These are phyloP conservation scores for Vanrija pseudolonga DNA, from an alignment of 1,284 basidiomycete genomes.

Conservation along the genomic window DNA sequence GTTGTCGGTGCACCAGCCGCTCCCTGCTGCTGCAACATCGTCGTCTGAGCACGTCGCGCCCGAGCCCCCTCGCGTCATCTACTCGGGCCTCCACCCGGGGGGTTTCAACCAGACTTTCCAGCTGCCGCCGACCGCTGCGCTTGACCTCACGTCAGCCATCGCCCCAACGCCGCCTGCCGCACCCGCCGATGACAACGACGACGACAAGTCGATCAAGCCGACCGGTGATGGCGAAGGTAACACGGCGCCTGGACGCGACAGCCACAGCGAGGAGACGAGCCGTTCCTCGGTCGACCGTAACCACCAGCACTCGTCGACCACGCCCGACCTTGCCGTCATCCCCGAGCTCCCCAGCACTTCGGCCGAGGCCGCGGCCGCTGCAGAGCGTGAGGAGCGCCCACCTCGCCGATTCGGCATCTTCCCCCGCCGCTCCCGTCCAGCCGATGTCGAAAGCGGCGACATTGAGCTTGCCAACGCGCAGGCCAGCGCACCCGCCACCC, in stretches of 20 bases:
- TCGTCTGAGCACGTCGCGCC: slow-evolving; percentile 42
- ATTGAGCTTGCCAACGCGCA: slow-evolving; percentile 40
- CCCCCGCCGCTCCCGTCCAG: slow-evolving; percentile 23
- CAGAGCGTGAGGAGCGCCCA: neutral
- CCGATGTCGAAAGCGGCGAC: slow-evolving; percentile 36
- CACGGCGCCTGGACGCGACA: neutral
- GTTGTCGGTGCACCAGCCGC: slow-evolving; percentile 58
- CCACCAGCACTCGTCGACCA: slow-evolving; percentile 7
- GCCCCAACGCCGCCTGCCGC: slow-evolving; percentile 21
- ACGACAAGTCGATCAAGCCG: slow-evolving; percentile 9
- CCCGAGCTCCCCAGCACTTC: slow-evolving; percentile 20
- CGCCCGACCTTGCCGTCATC: slow-evolving; percentile 27
- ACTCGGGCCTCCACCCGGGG: slow-evolving; percentile 68
- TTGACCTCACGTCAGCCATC: slow-evolving; percentile 41
- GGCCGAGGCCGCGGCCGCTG: neutral
- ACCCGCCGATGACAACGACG: slow-evolving; percentile 9
- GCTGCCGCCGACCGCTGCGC: slow-evolving; percentile 61
- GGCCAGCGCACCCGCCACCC: slow-evolving; percentile 29
- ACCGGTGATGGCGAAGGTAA: neutral
- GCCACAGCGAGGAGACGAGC: slow-evolving; percentile 23
- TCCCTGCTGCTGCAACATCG: slow-evolving; percentile 57
- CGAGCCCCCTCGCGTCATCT: slow-evolving; percentile 58
- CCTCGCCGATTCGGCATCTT: slow-evolving; percentile 35
- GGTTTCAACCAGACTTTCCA: slow-evolving; percentile 71
- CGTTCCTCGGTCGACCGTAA: slow-evolving; percentile 22